Conservation (phyloP, 2,329 filamentous ascomycete genomes). For the Helotiales sp. region DNA sequence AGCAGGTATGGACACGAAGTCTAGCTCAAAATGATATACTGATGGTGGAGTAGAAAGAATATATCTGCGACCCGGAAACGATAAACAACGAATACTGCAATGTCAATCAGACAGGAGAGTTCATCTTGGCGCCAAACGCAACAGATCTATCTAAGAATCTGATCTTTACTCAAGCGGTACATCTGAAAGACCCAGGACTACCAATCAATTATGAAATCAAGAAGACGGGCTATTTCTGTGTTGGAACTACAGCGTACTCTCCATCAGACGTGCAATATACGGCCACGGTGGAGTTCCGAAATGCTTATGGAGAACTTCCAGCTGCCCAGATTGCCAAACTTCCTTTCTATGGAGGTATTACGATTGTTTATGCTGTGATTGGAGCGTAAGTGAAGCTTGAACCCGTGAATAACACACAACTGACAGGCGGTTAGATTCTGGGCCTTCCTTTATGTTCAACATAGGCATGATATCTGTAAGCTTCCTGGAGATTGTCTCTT, state of each 20-base stretch:
- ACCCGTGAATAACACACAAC: background rate
- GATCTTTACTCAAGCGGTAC: slow-evolving; percentile 78
- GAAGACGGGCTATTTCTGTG: slow-evolving; percentile 95
- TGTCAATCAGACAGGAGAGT: slow-evolving; percentile 76
- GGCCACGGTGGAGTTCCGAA: slow-evolving; percentile 86
- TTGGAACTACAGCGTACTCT: slow-evolving; percentile 73
- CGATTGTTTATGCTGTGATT: slow-evolving; percentile 89
- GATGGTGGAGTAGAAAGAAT: slow-evolving; percentile 52
- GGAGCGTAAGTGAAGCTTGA: slow-evolving; percentile 53
- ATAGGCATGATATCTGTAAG: slow-evolving; percentile 84
- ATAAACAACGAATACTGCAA: slow-evolving; percentile 73
- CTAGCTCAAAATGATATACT: slow-evolving; percentile 30
- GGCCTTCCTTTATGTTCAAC: slow-evolving; percentile 94
- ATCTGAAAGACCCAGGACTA: slow-evolving; percentile 69
- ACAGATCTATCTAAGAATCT: slow-evolving; percentile 67
- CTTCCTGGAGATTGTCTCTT: slow-evolving; percentile 10
- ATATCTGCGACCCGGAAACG: slow-evolving; percentile 74
- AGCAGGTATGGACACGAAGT: slow-evolving; percentile 46
- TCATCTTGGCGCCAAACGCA: slow-evolving; percentile 77
- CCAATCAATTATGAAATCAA: slow-evolving; percentile 80
- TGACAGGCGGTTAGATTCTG: slow-evolving; percentile 61
- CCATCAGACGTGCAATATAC: slow-evolving; percentile 63
- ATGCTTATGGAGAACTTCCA: slow-evolving; percentile 93
- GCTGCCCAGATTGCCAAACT: slow-evolving; percentile 96
- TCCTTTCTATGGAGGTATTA: slow-evolving; percentile 93